Percentiles rank a stretch among this genome's conserved stretches.
phyloP scores from a whole-genome alignment of 176 grass and related monocot genomes.

The Musa itinerans region DNA sequence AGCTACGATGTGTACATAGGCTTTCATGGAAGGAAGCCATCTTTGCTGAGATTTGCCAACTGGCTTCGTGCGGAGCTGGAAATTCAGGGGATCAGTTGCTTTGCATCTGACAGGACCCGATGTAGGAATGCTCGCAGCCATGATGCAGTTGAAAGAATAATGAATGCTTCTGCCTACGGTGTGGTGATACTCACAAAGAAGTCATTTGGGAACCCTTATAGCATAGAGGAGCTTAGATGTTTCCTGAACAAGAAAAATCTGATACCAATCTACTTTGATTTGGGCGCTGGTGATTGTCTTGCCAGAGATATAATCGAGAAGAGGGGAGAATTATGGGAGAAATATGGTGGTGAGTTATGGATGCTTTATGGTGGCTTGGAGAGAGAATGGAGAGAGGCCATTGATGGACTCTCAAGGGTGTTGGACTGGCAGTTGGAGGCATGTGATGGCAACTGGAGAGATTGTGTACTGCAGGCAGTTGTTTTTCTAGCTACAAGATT shows the following conservation, averaged over 20 bases:
- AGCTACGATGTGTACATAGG: slow-evolving; percentile 87
- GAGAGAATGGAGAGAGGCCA: slow-evolving; percentile 78
- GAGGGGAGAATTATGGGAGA: slow-evolving; percentile 93
- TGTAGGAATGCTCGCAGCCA: slow-evolving; percentile 71
- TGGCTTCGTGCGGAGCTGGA: slow-evolving; percentile 93
- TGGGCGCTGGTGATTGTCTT: slow-evolving; percentile 73
- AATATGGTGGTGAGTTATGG: slow-evolving; percentile 94
- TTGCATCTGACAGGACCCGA: slow-evolving; percentile 70
- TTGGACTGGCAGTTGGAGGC: slow-evolving; percentile 73
- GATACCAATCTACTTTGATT: slow-evolving; percentile 83
- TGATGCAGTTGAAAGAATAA: slow-evolving; percentile 65
- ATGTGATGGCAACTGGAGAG: slow-evolving; percentile 73
- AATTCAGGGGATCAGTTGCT: slow-evolving; percentile 91
- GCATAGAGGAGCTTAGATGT: slow-evolving; percentile 76
- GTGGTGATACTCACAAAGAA: slow-evolving; percentile 87
- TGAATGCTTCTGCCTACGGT: slow-evolving; percentile 86
- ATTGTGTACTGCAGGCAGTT: slow-evolving; percentile 66
- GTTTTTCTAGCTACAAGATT: slow-evolving; percentile 67
- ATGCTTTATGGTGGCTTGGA: slow-evolving; percentile 91
- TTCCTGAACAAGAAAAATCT: slow-evolving; percentile 77
- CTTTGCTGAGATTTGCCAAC: slow-evolving; percentile 71
- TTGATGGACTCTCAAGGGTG: slow-evolving; percentile 75
- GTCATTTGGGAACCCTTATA: slow-evolving; percentile 88
- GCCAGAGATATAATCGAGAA: slow-evolving; percentile 94
- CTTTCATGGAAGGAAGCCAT: slow-evolving; percentile 85